Percentiles rank a stretch among this genome's conserved stretches.
Conservation (phyloP, 2,329 filamentous ascomycete species). For the Cryphonectria carpinicola region DNA sequence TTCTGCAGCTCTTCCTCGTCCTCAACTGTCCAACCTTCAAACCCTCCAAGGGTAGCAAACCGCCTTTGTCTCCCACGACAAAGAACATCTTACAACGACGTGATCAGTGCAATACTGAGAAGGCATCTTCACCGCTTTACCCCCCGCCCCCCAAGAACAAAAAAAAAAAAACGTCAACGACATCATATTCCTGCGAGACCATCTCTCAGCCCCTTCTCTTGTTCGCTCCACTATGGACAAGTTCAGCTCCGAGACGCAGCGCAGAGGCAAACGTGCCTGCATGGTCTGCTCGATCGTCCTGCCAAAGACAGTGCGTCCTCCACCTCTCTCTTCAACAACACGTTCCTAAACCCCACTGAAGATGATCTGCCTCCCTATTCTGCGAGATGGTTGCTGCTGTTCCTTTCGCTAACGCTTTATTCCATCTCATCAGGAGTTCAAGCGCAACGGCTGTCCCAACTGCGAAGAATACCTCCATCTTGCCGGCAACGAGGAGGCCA, state of each 20-base stretch:
- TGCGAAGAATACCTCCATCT: conserved; percentile 93
- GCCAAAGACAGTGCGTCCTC: conserved; percentile 67
- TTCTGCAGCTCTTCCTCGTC: not conserved
- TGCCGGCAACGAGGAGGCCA: conserved; percentile 74
- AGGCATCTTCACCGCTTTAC: not conserved
- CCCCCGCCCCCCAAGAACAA: too few species aligned
- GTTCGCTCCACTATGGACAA: conserved; percentile 8
- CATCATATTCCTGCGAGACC: not conserved
- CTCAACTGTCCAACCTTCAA: not conserved
- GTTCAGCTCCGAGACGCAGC: conserved; percentile 50
- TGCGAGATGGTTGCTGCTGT: conserved; percentile 8
- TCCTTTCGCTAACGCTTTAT: conserved; percentile 28
- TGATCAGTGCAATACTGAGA: not conserved
- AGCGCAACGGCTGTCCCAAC: conserved; percentile 88
- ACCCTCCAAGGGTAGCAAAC: not conserved
- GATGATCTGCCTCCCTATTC: not conserved
- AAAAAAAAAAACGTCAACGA: not conserved
- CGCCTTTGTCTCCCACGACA: not conserved
- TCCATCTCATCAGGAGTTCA: conserved; percentile 68
- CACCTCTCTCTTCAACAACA: not conserved
- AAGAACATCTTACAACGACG: not conserved
- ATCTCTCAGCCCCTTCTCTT: not conserved
- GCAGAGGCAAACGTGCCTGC: conserved; percentile 90
- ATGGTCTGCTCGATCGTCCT: conserved; percentile 98
- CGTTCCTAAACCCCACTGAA: not conserved